Evolutionary conservation across 352 stramenopile species (phyloP), one percentile per base, ranked within the genome.

Genomic region (Globisporangium polare): DNA sequence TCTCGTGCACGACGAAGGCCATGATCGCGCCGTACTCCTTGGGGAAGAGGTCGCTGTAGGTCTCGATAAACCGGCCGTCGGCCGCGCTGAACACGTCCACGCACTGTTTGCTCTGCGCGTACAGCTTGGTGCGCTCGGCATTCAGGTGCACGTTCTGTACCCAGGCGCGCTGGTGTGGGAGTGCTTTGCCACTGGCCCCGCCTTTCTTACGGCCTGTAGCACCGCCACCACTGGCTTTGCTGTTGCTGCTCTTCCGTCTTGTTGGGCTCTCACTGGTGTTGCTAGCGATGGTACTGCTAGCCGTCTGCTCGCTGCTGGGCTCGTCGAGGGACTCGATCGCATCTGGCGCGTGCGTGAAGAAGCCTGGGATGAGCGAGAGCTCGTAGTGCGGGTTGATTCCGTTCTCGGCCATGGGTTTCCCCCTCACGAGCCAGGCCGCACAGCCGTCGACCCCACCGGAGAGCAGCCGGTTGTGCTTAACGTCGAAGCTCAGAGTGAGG

Each of bases 361-460:
- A 89, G 13, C 62, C 62, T 2, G 73, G 64, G 24, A 83, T 33
- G 3, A 67, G 57, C 13, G 77, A 78, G 53, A 89, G 67, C 43
- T 89, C 80, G 62, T 89, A 89, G 22, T 83, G 69, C 35, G 74
- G 66, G 12, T 89, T 89, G 39, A 88, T 53, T 12, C 69, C 60
- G 56, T 62, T 69, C 52, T 86, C 77, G 0, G 65, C 65, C 1
- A 73, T 58, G 26, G 72, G 60, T 39, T 83, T 86, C 15, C 74
- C 74, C 8, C 76, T 69, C 20, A 90, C 71, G 33, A 80, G 68
- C 83, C 83, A 92, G 2, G 80, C 83, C 10, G 60, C 63, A 55
- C 76, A 89, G 39, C 83, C 83, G 45, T 90, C 83, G 17, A 89
- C 66, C 5, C 83, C 83, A 8, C 83, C 83, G 20, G 78, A 73